These are phyloP conservation scores for Colletotrichum zoysiae DNA, from an alignment of 2,329 filamentous ascomycete species.

Conservation along the genomic window DNA sequence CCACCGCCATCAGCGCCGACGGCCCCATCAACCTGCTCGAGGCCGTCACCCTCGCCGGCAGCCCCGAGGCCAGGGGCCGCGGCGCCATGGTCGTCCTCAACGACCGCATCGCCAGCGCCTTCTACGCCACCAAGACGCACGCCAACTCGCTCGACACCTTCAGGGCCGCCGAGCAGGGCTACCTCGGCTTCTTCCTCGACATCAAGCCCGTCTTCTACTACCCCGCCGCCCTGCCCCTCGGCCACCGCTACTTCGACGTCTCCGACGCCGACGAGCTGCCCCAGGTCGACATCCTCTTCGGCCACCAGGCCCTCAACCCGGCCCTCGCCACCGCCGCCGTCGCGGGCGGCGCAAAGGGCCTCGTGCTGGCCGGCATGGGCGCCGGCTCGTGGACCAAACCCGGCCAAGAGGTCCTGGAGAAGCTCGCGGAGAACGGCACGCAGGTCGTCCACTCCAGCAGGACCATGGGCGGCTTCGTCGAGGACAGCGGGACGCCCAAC, in stretches of 20 bases:
- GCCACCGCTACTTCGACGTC: slow-evolving; percentile 59
- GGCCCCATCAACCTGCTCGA: slow-evolving; percentile 73
- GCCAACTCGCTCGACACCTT: slow-evolving; percentile 75
- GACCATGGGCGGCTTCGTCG: slow-evolving; percentile 66
- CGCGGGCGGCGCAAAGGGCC: slow-evolving; percentile 63
- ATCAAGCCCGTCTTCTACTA: slow-evolving; percentile 72
- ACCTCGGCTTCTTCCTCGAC: slow-evolving; percentile 69
- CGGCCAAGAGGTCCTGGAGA: slow-evolving; percentile 56
- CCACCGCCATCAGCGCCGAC: slow-evolving; percentile 72
- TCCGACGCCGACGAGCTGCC: slow-evolving; percentile 56
- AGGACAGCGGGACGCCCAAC: slow-evolving; percentile 52
- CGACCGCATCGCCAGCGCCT: slow-evolving; percentile 61
- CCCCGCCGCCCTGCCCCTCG: slow-evolving; percentile 61
- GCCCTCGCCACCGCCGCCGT: slow-evolving; percentile 61
- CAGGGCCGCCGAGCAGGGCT: slow-evolving; percentile 67
- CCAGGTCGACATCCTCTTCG: slow-evolving; percentile 68
- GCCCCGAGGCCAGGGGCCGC: slow-evolving; percentile 58
- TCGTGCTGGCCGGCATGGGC: slow-evolving; percentile 68
- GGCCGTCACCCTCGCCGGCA: slow-evolving; percentile 68
- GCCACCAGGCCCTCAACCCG: slow-evolving; percentile 65
- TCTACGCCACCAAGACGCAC: slow-evolving; percentile 72
- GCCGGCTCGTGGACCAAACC: slow-evolving; percentile 62
- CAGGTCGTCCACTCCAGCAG: slow-evolving; percentile 65
- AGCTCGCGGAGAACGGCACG: slow-evolving; percentile 58
- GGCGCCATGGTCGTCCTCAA: slow-evolving; percentile 73